Conservation (phyloP, 306 rosid species). For the Arachis stenosperma region DNA sequence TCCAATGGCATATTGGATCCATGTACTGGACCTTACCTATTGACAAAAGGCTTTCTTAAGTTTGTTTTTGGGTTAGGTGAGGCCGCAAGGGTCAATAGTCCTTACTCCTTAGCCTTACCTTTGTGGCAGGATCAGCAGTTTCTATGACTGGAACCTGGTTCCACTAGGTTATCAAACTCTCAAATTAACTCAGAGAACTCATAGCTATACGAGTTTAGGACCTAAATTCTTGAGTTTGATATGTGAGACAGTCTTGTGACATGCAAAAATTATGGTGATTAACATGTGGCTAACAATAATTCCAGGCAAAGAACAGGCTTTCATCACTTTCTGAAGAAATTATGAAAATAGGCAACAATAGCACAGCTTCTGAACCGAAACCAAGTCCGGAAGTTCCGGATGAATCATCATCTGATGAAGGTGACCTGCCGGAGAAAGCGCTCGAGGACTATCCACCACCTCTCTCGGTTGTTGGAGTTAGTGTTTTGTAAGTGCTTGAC, state of each 20-base stretch:
- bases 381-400: constrained; percentile 40
- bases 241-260: neutral
- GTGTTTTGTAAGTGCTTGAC: constrained; percentile 77
- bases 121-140: neutral
- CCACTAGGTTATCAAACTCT: neutral
- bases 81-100: neutral
- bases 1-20: too few relatives aligned
- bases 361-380: constrained; percentile 43
- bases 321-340: constrained; percentile 65
- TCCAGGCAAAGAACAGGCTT: constrained; percentile 75
- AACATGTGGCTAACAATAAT: constrained; percentile 21
- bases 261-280: constrained; percentile 4
- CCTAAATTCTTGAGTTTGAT: too few relatives aligned
- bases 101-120: neutral
- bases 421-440: constrained; percentile 54
- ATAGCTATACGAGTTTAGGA: too few relatives aligned
- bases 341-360: constrained; percentile 64
- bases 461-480: constrained; percentile 82
- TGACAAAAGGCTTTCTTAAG: too few relatives aligned
- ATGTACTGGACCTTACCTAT: too few relatives aligned
- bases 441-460: constrained; percentile 87
- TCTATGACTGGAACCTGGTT: neutral
- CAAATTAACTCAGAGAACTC: neutral
- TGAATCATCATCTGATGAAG: constrained; percentile 44
- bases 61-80: neutral